Evolutionary conservation across 352 stramenopile genomes (phyloP).

Genomic region (Lagenidium sp.): DNA sequence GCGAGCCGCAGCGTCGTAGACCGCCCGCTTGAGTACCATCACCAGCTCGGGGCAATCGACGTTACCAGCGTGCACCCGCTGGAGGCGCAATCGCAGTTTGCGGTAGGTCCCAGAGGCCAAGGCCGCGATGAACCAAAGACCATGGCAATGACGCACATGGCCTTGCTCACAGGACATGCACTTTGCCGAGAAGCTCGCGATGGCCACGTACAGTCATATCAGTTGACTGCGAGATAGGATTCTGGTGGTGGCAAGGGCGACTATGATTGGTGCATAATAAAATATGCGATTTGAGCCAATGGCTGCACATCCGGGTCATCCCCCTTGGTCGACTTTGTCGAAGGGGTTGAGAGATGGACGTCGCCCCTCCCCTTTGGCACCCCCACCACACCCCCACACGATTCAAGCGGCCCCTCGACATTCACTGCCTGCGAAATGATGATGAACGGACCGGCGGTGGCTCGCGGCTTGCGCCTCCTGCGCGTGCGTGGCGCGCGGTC

Average conservation of each 20-base stretch:
- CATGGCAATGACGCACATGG: no score
- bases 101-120: slow-evolving; percentile 21
- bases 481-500: slow-evolving; percentile 25
- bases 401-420: slow-evolving; percentile 15
- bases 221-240: slow-evolving; percentile 7
- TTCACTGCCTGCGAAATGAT: slow-evolving; percentile 5
- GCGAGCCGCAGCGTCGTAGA: slow-evolving; percentile 38
- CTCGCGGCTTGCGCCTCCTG: slow-evolving; percentile 21
- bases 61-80: slow-evolving; percentile 49
- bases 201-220: slow-evolving; percentile 29
- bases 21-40: slow-evolving; percentile 35
- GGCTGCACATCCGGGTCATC: not conserved
- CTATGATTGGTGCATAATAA: slow-evolving; percentile 11
- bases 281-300: slow-evolving; percentile 9
- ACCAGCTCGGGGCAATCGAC: slow-evolving; percentile 12
- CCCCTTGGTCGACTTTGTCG: slow-evolving; percentile 1
- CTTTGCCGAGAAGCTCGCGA: slow-evolving; percentile 53
- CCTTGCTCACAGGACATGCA: slow-evolving; percentile 45
- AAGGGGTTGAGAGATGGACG: no score
- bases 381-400: slow-evolving; percentile 2
- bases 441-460: slow-evolving; percentile 26
- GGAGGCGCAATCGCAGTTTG: slow-evolving; percentile 24
- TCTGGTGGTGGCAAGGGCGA: slow-evolving; percentile 12
- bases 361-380: slow-evolving; percentile 9
- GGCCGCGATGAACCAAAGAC: no score